Evolutionary conservation across 2,329 filamentous ascomycete species (phyloP).

Genomic region (Colletotrichum sp.): DNA sequence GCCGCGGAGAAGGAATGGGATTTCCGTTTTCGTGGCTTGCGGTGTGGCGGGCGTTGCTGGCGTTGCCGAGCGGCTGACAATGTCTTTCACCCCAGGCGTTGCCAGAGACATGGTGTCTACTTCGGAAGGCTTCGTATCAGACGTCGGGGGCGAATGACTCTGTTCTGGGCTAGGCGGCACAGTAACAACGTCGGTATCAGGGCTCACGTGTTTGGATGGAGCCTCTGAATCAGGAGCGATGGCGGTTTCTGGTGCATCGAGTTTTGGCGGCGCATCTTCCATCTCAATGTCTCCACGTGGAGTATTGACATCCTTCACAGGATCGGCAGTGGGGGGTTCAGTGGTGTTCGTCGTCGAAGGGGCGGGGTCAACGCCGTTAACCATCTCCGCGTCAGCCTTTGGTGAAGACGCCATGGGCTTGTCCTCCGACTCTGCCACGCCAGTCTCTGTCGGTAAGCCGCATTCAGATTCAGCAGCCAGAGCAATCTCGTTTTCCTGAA

Average conservation of each 20-base stretch:
- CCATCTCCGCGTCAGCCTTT: background rate
- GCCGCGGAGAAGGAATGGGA: slow-evolving; percentile 84
- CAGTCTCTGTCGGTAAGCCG: background rate
- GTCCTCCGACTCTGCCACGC: background rate
- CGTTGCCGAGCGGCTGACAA: slow-evolving; percentile 35
- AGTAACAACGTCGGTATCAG: slow-evolving; percentile 48
- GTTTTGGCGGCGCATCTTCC: slow-evolving; percentile 26
- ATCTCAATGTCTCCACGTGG: slow-evolving; percentile 36
- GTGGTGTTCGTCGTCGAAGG: background rate
- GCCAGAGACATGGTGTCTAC: slow-evolving; percentile 40
- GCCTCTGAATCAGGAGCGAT: slow-evolving; percentile 23
- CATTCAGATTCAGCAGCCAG: background rate
- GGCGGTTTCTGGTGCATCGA: slow-evolving; percentile 24
- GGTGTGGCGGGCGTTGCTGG: slow-evolving; percentile 34
- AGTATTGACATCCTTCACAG: slow-evolving; percentile 14
- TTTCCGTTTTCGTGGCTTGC: slow-evolving; percentile 64
- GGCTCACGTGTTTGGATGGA: slow-evolving; percentile 35
- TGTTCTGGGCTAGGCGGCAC: slow-evolving; percentile 47
- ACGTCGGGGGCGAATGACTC: slow-evolving; percentile 53
- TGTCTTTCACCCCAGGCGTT: slow-evolving; percentile 22
- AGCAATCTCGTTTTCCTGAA: background rate
- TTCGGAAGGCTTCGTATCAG: slow-evolving; percentile 58
- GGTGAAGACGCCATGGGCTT: background rate
- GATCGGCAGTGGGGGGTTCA: background rate
- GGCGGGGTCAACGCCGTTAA: background rate